These are phyloP conservation scores for Tolypocladium amazonense DNA, from an alignment of 2,329 filamentous ascomycete genomes.

Conservation along the genomic window DNA sequence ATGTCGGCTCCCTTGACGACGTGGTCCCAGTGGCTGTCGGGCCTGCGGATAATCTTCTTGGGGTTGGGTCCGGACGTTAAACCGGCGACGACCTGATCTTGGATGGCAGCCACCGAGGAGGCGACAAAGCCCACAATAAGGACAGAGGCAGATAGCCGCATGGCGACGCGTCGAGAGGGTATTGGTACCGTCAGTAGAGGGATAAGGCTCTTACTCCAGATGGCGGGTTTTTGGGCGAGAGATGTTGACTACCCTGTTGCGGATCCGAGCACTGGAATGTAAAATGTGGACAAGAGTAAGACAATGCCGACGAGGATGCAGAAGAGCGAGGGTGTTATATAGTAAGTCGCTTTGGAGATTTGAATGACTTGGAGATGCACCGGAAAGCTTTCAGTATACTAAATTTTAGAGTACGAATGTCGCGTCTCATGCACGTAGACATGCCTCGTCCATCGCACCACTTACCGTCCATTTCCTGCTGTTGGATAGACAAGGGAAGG, in stretches of 20 bases:
- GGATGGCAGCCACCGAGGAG: neutral
- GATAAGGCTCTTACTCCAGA: neutral
- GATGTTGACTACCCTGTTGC: neutral
- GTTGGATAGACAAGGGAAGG: neutral
- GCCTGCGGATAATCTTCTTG: neutral
- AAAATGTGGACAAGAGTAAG: neutral
- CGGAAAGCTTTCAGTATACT: neutral
- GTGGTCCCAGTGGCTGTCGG: constrained; percentile 1
- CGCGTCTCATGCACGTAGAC: neutral
- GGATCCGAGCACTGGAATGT: neutral
- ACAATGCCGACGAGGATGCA: neutral
- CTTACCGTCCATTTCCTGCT: neutral
- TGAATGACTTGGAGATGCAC: neutral
- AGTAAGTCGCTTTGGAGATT: neutral
- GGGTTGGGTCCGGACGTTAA: constrained; percentile 1
- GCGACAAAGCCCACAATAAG: neutral
- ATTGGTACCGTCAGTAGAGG: neutral
- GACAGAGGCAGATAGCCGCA: neutral
- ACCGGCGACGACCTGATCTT: neutral
- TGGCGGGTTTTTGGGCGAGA: neutral
- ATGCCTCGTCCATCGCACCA: neutral
- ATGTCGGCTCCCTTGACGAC: neutral
- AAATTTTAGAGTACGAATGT: neutral
- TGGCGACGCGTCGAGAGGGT: neutral
- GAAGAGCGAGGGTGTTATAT: neutral